phyloP scores from a whole-genome alignment of 495 filamentous ascomycete genomes.

The Hyaloscypha variabilis region DNA sequence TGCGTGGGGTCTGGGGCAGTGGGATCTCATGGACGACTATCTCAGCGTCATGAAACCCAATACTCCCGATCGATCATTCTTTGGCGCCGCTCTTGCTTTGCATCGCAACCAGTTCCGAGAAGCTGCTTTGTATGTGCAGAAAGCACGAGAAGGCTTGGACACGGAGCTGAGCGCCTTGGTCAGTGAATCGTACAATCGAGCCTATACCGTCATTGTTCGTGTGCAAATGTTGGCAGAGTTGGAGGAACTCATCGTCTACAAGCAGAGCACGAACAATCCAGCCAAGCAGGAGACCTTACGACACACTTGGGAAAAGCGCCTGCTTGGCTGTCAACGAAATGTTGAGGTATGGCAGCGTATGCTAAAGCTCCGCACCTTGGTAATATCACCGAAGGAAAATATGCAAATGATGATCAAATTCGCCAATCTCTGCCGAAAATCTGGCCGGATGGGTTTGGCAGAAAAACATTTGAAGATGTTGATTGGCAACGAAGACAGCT shows the following conservation, averaged over 20 bases:
- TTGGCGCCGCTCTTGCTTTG: conserved; percentile 90
- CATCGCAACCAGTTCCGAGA: conserved; percentile 95
- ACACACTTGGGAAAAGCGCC: conserved; percentile 89
- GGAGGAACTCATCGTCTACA: conserved; percentile 97
- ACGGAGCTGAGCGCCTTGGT: conserved; percentile 93
- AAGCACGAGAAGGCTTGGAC: conserved; percentile 89
- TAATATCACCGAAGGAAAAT: conserved; percentile 88
- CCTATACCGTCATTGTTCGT: conserved; percentile 92
- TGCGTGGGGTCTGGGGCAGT: conserved; percentile 96
- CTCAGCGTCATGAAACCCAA: conserved; percentile 89
- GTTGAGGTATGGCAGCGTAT: conserved; percentile 98
- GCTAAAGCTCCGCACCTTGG: conserved; percentile 91
- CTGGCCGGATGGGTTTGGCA: conserved; percentile 89
- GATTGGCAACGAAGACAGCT: conserved; percentile 61
- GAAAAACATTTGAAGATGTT: conserved; percentile 89
- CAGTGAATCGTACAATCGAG: conserved; percentile 94
- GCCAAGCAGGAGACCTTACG: conserved; percentile 91
- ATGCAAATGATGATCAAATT: conserved; percentile 99
- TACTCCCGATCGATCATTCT: conserved; percentile 94
- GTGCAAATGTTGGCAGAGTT: conserved; percentile 99
- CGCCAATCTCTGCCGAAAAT: conserved; percentile 95
- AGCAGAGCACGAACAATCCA: conserved; percentile 75
- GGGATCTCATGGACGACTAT: conserved; percentile 97
- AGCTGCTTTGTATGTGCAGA: conserved; percentile 81
- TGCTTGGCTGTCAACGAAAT: conserved; percentile 94